These are phyloP conservation scores for Tolypocladium guangdongense DNA, from an alignment of 2,329 filamentous ascomycete genomes.

Conservation along the genomic window DNA sequence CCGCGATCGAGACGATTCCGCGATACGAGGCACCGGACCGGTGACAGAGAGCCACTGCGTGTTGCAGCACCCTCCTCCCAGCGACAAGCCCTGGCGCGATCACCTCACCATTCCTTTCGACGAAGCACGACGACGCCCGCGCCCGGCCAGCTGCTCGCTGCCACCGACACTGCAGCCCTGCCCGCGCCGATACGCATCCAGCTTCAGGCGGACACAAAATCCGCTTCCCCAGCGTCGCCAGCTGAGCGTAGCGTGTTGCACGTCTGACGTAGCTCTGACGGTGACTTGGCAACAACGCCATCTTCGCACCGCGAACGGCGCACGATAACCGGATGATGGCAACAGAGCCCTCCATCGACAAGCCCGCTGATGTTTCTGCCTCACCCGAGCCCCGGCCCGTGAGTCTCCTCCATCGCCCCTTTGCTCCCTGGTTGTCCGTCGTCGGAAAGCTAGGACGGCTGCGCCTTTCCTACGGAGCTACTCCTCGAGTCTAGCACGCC, in stretches of 20 bases:
- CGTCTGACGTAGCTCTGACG: constrained; percentile 1
- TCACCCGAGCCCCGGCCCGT: constrained; percentile 35
- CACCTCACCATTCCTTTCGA: not conserved
- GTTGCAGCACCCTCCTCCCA: not conserved
- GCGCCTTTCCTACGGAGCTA: not conserved
- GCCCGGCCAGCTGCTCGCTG: not conserved
- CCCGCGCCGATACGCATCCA: not conserved
- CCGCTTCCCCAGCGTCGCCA: not conserved
- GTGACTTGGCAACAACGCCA: constrained; percentile 14
- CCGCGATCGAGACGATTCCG: constrained; percentile 5
- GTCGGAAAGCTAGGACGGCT: not conserved
- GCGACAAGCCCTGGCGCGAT: not conserved
- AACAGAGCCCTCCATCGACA: constrained; percentile 46
- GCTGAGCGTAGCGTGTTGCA: not conserved
- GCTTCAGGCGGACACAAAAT: not conserved
- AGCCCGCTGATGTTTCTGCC: constrained; percentile 42
- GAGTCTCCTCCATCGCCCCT: constrained; percentile 6
- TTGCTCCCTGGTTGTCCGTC: not conserved
- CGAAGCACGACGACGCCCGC: not conserved
- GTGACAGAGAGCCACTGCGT: not conserved
- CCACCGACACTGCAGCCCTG: not conserved
- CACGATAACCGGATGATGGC: constrained; percentile 50
- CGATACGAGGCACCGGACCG: not conserved
- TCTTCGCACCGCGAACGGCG: constrained; percentile 20
- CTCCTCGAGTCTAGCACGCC: not conserved